Evolutionary conservation across 163 green algal species (phyloP).

Genomic region (Scenedesmus sp.): DNA sequence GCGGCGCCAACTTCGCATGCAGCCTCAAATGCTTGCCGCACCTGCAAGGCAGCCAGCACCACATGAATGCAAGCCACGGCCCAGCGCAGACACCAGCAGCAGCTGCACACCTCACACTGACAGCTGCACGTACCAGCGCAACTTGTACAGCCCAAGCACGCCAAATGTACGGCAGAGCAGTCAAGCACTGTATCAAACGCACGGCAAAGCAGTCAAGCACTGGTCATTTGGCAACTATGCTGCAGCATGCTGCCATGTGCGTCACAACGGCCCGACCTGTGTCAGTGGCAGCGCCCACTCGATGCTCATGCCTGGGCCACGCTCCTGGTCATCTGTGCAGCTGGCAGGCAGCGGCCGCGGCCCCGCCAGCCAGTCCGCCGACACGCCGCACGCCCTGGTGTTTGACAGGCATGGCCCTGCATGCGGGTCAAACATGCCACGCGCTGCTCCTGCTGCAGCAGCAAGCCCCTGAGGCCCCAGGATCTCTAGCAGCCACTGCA

Average conservation of each 20-base stretch:
- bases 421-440: constrained; percentile 34
- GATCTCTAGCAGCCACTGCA: constrained; percentile 36
- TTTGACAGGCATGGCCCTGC: constrained; percentile 11
- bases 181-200: neutral
- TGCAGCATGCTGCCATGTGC: neutral
- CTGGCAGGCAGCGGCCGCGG: constrained; percentile 14
- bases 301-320: constrained; percentile 22
- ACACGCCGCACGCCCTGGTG: neutral
- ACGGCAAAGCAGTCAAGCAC: neutral
- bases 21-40: constrained; percentile 32
- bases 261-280: neutral
- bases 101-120: neutral
- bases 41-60: neutral
- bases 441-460: constrained; percentile 19
- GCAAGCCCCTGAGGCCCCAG: constrained; percentile 27
- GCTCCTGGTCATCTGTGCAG: neutral
- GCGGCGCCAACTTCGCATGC: constrained; percentile 28
- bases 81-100: neutral
- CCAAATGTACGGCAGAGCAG: too few relatives aligned
- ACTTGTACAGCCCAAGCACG: neutral
- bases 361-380: constrained; percentile 17
- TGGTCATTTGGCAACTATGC: neutral
- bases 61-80: neutral
- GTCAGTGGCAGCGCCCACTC: constrained; percentile 20
- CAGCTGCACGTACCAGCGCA: neutral